These are phyloP conservation scores for Mycena rebaudengoi DNA, from an alignment of 768 basidiomycete species.

Conservation along the genomic window DNA sequence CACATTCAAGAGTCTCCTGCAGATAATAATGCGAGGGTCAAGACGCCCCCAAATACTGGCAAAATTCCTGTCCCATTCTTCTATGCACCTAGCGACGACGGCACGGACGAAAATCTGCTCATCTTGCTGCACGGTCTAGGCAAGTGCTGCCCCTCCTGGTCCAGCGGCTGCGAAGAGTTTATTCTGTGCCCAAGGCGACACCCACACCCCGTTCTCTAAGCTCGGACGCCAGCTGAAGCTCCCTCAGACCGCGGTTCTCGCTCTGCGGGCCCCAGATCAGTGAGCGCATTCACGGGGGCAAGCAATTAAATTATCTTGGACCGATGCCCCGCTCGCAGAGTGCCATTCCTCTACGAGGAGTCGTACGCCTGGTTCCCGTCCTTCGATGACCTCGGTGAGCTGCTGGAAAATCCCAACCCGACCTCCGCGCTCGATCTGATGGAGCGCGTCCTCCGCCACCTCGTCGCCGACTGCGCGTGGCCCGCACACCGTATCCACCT, in stretches of 20 bases:
- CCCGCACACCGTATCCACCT: constrained; percentile 75
- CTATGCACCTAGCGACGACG: constrained; percentile 81
- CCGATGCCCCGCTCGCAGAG: constrained; percentile 47
- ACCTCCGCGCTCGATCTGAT: constrained; percentile 70
- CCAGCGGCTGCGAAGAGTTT: not conserved
- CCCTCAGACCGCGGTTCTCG: constrained; percentile 90
- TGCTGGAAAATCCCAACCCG: constrained; percentile 76
- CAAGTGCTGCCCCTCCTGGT: constrained; percentile 40
- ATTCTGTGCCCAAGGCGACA: constrained; percentile 71
- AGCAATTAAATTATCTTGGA: constrained; percentile 34
- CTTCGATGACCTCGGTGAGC: constrained; percentile 82
- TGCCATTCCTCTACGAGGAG: constrained; percentile 81
- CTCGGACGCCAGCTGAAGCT: constrained; percentile 79
- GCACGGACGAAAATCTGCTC: constrained; percentile 86
- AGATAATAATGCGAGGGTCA: constrained; percentile 44
- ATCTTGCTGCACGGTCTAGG: constrained; percentile 89
- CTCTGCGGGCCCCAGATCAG: constrained; percentile 82
- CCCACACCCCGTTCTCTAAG: constrained; percentile 76
- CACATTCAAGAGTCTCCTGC: constrained; percentile 11
- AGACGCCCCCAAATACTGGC: constrained; percentile 56
- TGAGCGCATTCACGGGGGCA: too few relatives aligned
- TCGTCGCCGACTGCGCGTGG: constrained; percentile 73
- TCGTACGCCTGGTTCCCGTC: constrained; percentile 90
- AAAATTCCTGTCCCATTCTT: constrained; percentile 64
- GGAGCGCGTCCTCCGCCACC: constrained; percentile 58